Percentiles rank a stretch among this genome's conserved stretches.
These are phyloP conservation scores for Cladochytrium replicatum DNA, from an alignment of 192 early-diverging fungal genomes.

Conservation along the genomic window DNA sequence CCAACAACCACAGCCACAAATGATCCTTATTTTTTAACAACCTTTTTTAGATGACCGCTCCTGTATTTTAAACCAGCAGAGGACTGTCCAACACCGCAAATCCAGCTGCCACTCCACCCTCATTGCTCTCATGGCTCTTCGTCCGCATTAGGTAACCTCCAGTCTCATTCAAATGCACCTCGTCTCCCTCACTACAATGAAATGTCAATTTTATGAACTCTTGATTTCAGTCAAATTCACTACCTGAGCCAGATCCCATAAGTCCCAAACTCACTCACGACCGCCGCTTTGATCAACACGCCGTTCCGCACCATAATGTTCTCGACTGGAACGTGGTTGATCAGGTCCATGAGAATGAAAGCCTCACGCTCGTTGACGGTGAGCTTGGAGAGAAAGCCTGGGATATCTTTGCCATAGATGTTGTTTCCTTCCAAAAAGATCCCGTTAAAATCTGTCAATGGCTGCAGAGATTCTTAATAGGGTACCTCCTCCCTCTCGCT, in stretches of 20 bases:
- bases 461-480: background rate
- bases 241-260: slow-evolving; percentile 85
- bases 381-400: slow-evolving; percentile 38
- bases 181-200: slow-evolving; percentile 41
- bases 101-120: slow-evolving; percentile 94
- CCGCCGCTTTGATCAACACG: slow-evolving; percentile 53
- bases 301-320: slow-evolving; percentile 75
- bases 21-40: no score
- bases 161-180: slow-evolving; percentile 57
- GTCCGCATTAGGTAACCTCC: slow-evolving; percentile 91
- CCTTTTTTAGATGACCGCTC: no score
- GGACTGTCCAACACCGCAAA: slow-evolving; percentile 87
- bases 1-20: no score
- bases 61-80: slow-evolving; percentile 52
- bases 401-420: slow-evolving; percentile 80
- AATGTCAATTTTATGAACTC: background rate
- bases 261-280: slow-evolving; percentile 88
- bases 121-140: slow-evolving; percentile 70
- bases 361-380: slow-evolving; percentile 59
- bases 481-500: slow-evolving; percentile 93
- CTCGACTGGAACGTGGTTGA: slow-evolving; percentile 60
- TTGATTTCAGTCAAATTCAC: slow-evolving; percentile 7
- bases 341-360: slow-evolving; percentile 95
- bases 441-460: background rate
- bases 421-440: slow-evolving; percentile 53